These are phyloP conservation scores for Microglena sp. DNA, from an alignment of 139 green algal genomes.

Conservation along the genomic window DNA sequence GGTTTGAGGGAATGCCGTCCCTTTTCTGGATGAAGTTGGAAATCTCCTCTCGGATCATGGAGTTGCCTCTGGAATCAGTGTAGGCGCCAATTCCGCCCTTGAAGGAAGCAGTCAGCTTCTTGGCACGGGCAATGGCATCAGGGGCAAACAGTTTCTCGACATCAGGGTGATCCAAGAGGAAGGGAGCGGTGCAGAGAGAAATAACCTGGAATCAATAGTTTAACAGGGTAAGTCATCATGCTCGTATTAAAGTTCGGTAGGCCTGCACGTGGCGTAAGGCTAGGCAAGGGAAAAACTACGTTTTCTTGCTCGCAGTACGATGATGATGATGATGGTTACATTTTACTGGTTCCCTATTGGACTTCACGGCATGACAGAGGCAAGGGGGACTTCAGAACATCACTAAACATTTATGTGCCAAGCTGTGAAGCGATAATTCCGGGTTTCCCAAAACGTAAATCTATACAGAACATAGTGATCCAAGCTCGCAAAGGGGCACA, in stretches of 20 bases:
- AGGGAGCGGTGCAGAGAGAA: conserved; percentile 65
- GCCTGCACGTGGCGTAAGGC: not conserved
- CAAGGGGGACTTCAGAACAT: no score
- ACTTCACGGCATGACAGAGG: no score
- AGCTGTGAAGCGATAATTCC: no score
- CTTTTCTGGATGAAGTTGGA: conserved; percentile 62
- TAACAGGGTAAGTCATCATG: not conserved
- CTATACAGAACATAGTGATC: no score
- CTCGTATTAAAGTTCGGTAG: not conserved
- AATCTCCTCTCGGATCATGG: conserved; percentile 53
- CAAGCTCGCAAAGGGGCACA: no score
- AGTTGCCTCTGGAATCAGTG: conserved; percentile 61
- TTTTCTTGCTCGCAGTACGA: no score
- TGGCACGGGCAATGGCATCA: conserved; percentile 63
- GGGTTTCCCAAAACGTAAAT: no score
- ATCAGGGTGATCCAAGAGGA: conserved; percentile 59
- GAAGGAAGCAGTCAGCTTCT: conserved; percentile 42
- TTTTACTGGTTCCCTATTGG: no score
- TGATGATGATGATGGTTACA: no score
- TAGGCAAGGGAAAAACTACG: not conserved
- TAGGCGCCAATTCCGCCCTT: conserved; percentile 63
- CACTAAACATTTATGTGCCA: no score
- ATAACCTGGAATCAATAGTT: conserved; percentile 58
- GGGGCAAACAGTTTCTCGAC: conserved; percentile 52
- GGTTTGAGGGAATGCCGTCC: conserved; percentile 53